Base-by-base conservation (phyloP, 2,329 filamentous ascomycete genomes). In the Botrytis byssoidea region DNA sequence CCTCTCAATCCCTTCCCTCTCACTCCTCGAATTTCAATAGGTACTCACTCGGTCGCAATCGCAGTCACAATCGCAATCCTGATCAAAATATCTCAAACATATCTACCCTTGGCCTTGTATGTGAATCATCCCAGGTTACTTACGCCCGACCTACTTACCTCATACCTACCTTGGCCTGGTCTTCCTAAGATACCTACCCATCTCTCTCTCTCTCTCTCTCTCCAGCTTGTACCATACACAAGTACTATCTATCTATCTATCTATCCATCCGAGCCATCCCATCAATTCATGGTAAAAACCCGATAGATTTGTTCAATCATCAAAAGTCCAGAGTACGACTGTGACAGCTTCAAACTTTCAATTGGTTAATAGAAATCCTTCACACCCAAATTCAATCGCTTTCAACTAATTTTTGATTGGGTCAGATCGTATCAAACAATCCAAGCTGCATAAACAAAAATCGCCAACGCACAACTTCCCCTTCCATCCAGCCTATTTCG, bases 401-500 rank as follows among this genome's bases (percentile, higher is more conserved):
- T 29, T 4, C 61, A 44, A 4, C 61, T 64, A 18, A 64, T 14
- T 55, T 40, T 40, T 67, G 2, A 67, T 55, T 67, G 65, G 65
- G 14, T 65, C 9, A 22, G 51, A 57, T 8, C 60, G 14, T 16
- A 63, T n/a, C 32, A 40, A 55, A 55, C 22, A 65, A 51, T 67
- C 65, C 29, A 51, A 67, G 44, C 46, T 67, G 65, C 65, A 67
- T 67, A 55, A 67, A 67, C 37, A 25, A 55, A 51, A 67, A 55
- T 67, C 44, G 65, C 46, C 65, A 67, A 55, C 65, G 65, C 65
- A 67, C 65, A 51, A 55, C 65, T 42, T 68, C 16, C 16, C 32
- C 48, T 42, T 37, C 29, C 64, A 40, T 48, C 29, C 64, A 55
- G 25, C 46, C 65, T 40, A 42, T 68, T 57, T 55, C 65, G 32